Evolutionary conservation across 352 stramenopile genomes (phyloP), one percentile per base, ranked within the genome.

Genomic region (Phytopythium sindhum): DNA sequence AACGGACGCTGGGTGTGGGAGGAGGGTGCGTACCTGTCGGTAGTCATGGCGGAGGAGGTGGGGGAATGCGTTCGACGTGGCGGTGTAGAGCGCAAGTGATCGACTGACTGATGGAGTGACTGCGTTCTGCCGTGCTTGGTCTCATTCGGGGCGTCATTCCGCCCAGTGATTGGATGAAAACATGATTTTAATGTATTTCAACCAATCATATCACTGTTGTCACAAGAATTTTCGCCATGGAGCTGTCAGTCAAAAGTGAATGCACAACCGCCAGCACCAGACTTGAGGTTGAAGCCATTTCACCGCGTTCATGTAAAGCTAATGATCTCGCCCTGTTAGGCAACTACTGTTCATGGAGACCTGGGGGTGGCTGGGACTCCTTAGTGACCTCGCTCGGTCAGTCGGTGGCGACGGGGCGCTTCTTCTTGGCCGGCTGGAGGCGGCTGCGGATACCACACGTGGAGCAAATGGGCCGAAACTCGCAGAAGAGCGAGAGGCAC

Each of bases 401-500:
- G 44, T 62, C 57, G 9, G 63, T 44, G 1, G 69, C 69, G 31
- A 15, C 15, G 17, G 62, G 19, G 17, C 72, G 81, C 54, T 89
- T 92, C 65, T 84, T 80, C 63, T 88, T 91, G 61, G 77, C 79
- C 0, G 83, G 84, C 56, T 91, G 78, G 58, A 95, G 87, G 68
- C 84, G 86, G 54, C 84, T 95, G 51, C 86, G 84, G 45, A 95
- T 93, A 42, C 86, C 86, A 58, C 86, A 95, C 6, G 86, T 95
- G n/a, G 84, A 93, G 67, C 86, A 95, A 44, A 93, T 91, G 42
- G 86, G 86, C 64, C 83, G 77, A 68, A 95, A 95, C 61, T 93
- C 83, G 60, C 86, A 95, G 70, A 95, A 95, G 24, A 95, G 81
- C 61, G 86, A 95, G 41, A 95, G 83, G 57, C 86, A 95, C 61